Evolutionary conservation across 2,329 filamentous ascomycete species (phyloP), one percentile per base, ranked within the genome.

Genomic region (Pseudogymnoascus sp.): DNA sequence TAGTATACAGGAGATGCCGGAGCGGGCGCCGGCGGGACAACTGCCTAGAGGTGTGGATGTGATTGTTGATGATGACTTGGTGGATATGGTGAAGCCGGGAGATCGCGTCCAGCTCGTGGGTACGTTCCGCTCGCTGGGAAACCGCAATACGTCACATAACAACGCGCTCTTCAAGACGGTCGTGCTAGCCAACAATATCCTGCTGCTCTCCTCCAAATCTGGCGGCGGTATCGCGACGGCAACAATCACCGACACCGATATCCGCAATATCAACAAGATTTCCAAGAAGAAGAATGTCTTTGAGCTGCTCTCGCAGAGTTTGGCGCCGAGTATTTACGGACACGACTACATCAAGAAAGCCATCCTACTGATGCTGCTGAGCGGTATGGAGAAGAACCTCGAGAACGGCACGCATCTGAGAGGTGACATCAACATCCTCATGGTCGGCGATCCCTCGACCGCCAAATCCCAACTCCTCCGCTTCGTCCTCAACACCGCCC

Each of bases 1-100:
- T 65, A 97, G 93, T 0, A 97, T 99, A 68, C 95, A 99, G 77
- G 95, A 99, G 79, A 99, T 99, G 95, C 95, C 95, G 0, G 95
- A 99, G 76, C 84, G 93, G 70, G 95, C 95, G 2, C 95, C 95
- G 62, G 93, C 95, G 64, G 95, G 95, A 61, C 95, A 98, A 79
- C 83, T 99, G 67, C 95, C 95, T 65, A 88, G 95, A 62, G 92
- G 93, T 63, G 95, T 99, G 16, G 95, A 99, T 76, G 93, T 98
- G 12, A 93, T 99, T 69, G 80, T 99, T 68, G 95, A 99, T 74
- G 95, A 99, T 74, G 95, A 99, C 74, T 82, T 99, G 61, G 95
- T 98, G 14, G 95, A 99, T 75, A 87, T 85, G 64, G 91, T 95
- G 65, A 99, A 99, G 77, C 95, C 95, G 8, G 95, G 95, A 60